phyloP scores from a whole-genome alignment of 495 filamentous ascomycete species.

The Lindgomyces ingoldianus region DNA sequence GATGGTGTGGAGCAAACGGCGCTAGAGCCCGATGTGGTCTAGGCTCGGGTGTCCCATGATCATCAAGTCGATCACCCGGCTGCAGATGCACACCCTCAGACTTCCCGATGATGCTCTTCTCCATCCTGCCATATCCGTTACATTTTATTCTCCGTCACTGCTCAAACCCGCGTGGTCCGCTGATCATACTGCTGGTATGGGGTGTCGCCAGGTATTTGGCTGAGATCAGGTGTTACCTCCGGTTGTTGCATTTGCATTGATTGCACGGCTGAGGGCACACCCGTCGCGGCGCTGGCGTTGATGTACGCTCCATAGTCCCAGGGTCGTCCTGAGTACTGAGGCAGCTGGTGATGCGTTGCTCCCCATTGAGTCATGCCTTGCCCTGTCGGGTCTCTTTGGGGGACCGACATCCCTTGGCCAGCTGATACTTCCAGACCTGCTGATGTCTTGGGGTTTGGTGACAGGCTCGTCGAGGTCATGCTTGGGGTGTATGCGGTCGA shows the following conservation, averaged over 20 bases:
- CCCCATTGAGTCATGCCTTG: conserved; percentile 37
- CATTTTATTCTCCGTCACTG: not conserved
- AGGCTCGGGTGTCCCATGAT: conserved; percentile 18
- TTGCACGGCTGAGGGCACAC: conserved; percentile 30
- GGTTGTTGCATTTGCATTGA: conserved; percentile 37
- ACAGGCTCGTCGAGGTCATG: conserved; percentile 33
- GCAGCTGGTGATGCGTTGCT: conserved; percentile 27
- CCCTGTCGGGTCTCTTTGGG: conserved; percentile 22
- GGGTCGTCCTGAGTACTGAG: conserved; percentile 30
- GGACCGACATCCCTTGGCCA: conserved; percentile 29
- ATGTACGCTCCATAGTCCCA: conserved; percentile 37
- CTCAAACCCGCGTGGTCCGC: conserved; percentile 36
- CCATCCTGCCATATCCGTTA: not conserved
- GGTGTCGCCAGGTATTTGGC: conserved; percentile 28
- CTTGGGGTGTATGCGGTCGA: conserved; percentile 30
- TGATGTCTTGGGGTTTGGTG: conserved; percentile 33
- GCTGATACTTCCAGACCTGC: conserved; percentile 37
- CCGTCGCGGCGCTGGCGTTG: conserved; percentile 19
- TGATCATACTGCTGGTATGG: conserved; percentile 38
- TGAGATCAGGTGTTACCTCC: conserved; percentile 27
- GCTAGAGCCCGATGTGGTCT: conserved; percentile 13
- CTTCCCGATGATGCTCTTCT: conserved; percentile 18
- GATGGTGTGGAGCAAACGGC: conserved; percentile 16
- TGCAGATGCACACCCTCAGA: conserved; percentile 18
- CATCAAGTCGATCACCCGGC: conserved; percentile 18